Evolutionary conservation across 305 asterid genomes (phyloP).

Genomic region (Striga hermonthica): DNA sequence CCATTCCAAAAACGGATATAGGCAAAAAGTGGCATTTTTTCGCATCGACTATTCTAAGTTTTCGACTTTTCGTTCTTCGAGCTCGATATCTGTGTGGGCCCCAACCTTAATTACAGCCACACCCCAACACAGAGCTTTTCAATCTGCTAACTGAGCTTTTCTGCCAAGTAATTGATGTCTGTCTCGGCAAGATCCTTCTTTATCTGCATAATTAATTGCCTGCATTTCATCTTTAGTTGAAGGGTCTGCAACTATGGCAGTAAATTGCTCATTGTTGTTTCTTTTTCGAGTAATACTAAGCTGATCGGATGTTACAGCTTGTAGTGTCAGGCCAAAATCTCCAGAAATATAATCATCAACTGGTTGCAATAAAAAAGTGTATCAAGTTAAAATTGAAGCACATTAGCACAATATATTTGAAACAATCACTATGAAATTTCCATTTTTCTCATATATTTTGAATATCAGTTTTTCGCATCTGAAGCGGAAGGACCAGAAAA

Average conservation of each 20-base stretch:
- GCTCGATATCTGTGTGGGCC: conserved; percentile 88
- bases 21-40: conserved; percentile 82
- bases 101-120: conserved; percentile 90
- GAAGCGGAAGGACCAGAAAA: neutral
- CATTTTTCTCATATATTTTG: neutral
- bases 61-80: conserved; percentile 89
- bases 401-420: conserved; percentile 12
- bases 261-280: conserved; percentile 58
- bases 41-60: conserved; percentile 89
- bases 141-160: conserved; percentile 73
- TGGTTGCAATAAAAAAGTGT: conserved; percentile 29
- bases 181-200: conserved; percentile 86
- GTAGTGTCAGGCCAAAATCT: conserved; percentile 78
- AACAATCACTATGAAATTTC: conserved; percentile 5
- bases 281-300: conserved; percentile 89
- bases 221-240: conserved; percentile 87
- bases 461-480: conserved; percentile 9
- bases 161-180: conserved; percentile 58
- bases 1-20: conserved; percentile 77
- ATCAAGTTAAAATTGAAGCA: conserved; percentile 17
- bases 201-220: conserved; percentile 84
- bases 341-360: conserved; percentile 97
- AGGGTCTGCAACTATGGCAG: conserved; percentile 87
- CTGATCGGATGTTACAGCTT: conserved; percentile 87
- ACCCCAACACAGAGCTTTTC: conserved; percentile 94